Evolutionary conservation across 306 rosid genomes (phyloP), one percentile per base, ranked within the genome.

Genomic region (Styphnolobium japonicum): DNA sequence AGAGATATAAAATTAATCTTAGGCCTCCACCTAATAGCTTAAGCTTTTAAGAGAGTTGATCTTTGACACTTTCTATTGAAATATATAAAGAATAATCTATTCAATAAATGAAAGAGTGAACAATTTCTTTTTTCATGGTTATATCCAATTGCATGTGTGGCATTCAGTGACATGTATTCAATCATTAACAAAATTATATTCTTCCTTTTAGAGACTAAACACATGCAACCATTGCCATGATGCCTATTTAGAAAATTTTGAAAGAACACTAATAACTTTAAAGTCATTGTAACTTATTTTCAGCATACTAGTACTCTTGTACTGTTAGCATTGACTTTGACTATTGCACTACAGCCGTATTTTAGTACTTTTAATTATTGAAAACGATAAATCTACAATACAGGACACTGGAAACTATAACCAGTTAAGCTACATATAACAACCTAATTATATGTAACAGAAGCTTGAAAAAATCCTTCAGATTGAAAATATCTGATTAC

Each of bases 381-480:
- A 68, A 43, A 68, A 27, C 56, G 70, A 43, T 45, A 40, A n/a
- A 16, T 29, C 73, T 22, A 27, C 7, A 48, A 52, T 36, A 23
- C 49, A 40, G 15, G 43, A 40, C 40, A 77, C 75, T 25, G 40
- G 67, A 53, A 66, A 65, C 4, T 37, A 11, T 58, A 39, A 67
- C 22, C 40, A 37, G 65, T 16, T n/a, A 48, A 37, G 43, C 66
- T 31, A 51, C 43, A 42, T 37, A 37, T 40, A 33, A 37, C 16
- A 66, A 77, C 49, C 49, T 39, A 77, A 66, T 25, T 36, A 56
- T 23, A 7, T 53, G 22, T 79, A 79, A 67, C 71, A n/a, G 27
- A 67, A 45, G 58, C 22, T 46, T 40, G 2, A 62, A 62, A 75
- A 61, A 61, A 61, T 10, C 6, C 45, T 18, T 4, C 19, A n/a